Evolutionary conservation across 176 grass and related monocot genomes (phyloP).

Genomic region (Musa itinerans): DNA sequence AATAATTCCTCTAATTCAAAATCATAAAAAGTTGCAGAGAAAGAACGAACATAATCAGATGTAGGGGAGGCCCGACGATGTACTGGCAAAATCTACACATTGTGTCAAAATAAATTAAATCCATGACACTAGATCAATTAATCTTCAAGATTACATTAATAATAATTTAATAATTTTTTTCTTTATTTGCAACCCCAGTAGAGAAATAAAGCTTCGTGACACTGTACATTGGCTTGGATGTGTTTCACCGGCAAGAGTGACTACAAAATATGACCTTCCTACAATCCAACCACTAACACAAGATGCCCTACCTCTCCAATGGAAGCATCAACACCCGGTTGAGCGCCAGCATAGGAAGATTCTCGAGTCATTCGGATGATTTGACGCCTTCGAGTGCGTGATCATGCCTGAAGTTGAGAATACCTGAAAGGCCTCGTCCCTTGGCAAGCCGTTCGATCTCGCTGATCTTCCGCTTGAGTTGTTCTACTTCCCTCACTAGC

Average conservation of each 20-base stretch:
- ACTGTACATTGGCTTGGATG: not conserved
- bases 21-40: too few relatives aligned
- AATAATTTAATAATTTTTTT: not conserved
- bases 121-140: too few relatives aligned
- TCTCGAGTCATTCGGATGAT: not conserved
- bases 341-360: not conserved
- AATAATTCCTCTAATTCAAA: too few relatives aligned
- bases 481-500: slow-evolving; percentile 30
- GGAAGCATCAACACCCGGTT: not conserved
- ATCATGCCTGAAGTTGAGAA: slow-evolving; percentile 32
- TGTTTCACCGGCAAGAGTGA: not conserved
- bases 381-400: slow-evolving; percentile 11
- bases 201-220: not conserved
- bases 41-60: too few relatives aligned
- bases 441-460: slow-evolving; percentile 37
- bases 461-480: slow-evolving; percentile 32
- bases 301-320: not conserved
- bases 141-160: too few relatives aligned
- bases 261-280: not conserved
- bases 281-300: not conserved
- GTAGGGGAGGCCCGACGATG: too few relatives aligned
- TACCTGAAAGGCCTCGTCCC: slow-evolving; percentile 32
- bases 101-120: too few relatives aligned
- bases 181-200: not conserved
- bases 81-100: too few relatives aligned